Conservation (phyloP, 345 rosid genomes). For the Eucalyptus cladocalyx region DNA sequence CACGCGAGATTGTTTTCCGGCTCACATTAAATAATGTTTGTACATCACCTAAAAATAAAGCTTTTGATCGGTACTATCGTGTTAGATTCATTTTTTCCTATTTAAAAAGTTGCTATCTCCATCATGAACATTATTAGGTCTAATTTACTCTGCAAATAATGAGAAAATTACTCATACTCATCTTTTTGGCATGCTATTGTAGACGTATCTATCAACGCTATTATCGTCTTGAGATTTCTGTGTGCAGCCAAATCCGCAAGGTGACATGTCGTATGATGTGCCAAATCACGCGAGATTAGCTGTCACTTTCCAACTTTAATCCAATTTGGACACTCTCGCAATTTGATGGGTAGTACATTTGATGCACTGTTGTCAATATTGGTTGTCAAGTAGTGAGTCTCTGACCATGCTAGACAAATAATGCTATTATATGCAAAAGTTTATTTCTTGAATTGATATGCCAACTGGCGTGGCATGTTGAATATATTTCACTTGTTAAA, state of each 20-base stretch:
- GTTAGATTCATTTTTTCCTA: not conserved
- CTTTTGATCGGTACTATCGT: not conserved
- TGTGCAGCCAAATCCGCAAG: not conserved
- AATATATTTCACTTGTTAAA: not conserved
- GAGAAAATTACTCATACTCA: not conserved
- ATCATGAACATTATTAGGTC: not conserved
- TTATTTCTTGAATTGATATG: not conserved
- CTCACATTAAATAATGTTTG: not conserved
- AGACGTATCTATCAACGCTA: not conserved
- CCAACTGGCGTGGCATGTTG: not conserved
- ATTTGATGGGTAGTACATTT: not conserved
- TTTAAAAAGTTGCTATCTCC: not conserved
- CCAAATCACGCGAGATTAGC: not conserved
- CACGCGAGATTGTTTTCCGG: not conserved
- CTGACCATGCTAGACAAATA: not conserved
- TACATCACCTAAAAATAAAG: not conserved
- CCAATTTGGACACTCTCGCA: not conserved
- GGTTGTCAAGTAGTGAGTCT: not conserved
- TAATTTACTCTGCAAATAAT: not conserved
- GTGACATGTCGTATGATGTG: not conserved
- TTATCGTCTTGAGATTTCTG: not conserved
- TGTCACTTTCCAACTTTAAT: not conserved
- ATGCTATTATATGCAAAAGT: not conserved
- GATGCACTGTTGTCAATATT: not conserved
- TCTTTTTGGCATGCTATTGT: not conserved